These are phyloP conservation scores for Aspergillus hancockii DNA, from an alignment of 495 filamentous ascomycete species.

Conservation along the genomic window DNA sequence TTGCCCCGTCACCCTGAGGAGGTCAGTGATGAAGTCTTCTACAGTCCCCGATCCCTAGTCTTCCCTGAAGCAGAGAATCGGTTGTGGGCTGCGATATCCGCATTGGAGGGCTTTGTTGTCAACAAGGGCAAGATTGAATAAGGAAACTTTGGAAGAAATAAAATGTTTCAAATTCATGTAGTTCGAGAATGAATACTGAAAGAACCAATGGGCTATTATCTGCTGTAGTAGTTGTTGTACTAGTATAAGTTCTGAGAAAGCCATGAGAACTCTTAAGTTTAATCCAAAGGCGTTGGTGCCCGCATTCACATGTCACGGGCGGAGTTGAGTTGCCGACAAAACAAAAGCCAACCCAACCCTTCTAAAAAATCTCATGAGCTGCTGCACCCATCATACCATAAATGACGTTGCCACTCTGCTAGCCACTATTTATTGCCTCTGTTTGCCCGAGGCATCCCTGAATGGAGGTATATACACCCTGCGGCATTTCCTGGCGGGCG, in stretches of 20 bases:
- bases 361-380: conserved; percentile 1
- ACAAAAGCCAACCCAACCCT: background rate
- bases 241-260: too few relatives aligned
- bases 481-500: background rate
- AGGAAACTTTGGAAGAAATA: conserved; percentile 6
- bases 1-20: conserved; percentile 92
- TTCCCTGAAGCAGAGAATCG: conserved; percentile 95
- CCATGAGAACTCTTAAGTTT: background rate
- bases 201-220: background rate
- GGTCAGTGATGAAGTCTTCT: conserved; percentile 92
- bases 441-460: background rate
- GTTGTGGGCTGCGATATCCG: conserved; percentile 85
- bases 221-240: background rate
- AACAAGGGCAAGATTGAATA: conserved; percentile 76
- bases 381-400: conserved; percentile 3
- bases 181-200: background rate
- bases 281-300: conserved; percentile 3
- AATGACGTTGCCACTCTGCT: background rate
- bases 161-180: background rate
- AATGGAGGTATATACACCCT: conserved; percentile 8
- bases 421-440: background rate
- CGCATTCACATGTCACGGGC: conserved; percentile 13
- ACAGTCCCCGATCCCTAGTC: conserved; percentile 76
- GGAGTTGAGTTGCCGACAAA: conserved; percentile 3
- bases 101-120: conserved; percentile 85